phyloP scores from a whole-genome alignment of 345 rosid genomes.

The Aurinia saxatilis region DNA sequence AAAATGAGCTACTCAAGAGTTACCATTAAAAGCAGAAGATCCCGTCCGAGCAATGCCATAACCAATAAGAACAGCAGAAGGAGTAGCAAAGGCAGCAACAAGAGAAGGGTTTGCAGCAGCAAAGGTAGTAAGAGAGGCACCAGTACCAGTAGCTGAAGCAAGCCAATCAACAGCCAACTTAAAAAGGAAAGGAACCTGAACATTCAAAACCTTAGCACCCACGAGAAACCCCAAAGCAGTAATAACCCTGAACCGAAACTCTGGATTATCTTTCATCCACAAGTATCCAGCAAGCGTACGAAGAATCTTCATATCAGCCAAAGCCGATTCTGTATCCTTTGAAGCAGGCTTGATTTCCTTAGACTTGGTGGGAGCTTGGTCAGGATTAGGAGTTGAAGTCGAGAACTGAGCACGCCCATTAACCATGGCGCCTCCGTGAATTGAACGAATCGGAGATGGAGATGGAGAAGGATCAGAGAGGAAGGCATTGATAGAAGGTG shows the following conservation, averaged over 20 bases:
- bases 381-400: slow-evolving; percentile 36
- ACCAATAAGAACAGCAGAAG: slow-evolving; percentile 77
- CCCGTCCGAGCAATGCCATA: slow-evolving; percentile 87
- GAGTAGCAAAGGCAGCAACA: slow-evolving; percentile 68
- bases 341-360: slow-evolving; percentile 22
- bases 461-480: slow-evolving; percentile 28
- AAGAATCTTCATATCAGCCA: slow-evolving; percentile 67
- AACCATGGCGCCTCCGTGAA: slow-evolving; percentile 32
- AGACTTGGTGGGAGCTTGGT: slow-evolving; percentile 9
- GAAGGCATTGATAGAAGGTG: slow-evolving; percentile 25
- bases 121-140: slow-evolving; percentile 46
- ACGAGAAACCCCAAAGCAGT: slow-evolving; percentile 80
- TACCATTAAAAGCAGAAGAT: slow-evolving; percentile 91
- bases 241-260: slow-evolving; percentile 75
- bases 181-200: slow-evolving; percentile 94
- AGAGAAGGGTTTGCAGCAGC: slow-evolving; percentile 55
- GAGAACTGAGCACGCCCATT: slow-evolving; percentile 41
- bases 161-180: slow-evolving; percentile 95
- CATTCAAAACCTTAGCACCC: slow-evolving; percentile 84
- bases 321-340: slow-evolving; percentile 18
- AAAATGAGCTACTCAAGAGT: neutral
- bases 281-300: slow-evolving; percentile 67
- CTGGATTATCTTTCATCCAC: slow-evolving; percentile 86
- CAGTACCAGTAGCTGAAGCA: slow-evolving; percentile 48
- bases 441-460: slow-evolving; percentile 23